Base-by-base conservation (phyloP, 139 green algal genomes). In the Edaphochlamys debaryana region DNA sequence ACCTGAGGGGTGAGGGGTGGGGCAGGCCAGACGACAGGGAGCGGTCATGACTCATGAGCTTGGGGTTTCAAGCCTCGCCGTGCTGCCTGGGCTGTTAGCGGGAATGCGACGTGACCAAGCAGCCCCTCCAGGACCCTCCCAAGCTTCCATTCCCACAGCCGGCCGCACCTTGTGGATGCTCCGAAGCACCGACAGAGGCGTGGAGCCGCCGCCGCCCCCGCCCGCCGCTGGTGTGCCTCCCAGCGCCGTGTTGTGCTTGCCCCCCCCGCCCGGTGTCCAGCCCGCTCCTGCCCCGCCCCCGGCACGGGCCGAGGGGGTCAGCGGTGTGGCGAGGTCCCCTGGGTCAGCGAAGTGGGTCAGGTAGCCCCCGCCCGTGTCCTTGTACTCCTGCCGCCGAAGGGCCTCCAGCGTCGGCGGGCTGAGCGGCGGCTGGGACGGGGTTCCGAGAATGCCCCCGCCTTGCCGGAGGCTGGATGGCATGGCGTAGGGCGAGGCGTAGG, bases 291-390 rank as follows among this genome's bases (percentile, higher is more conserved):
- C 15, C 29, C n/a, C 70, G 23, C 48, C 70, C 19, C 11, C 66
- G 15, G 34, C 36, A 11, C 66, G 36, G 66, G 30, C 30, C 29
- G n/a, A n/a, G n/a, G 66, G 11, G 36, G 0, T 19, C 34, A 30
- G 37, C 56, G 71, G 52, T 3, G 71, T 52, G 3, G 36, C 63
- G 25, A 79, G 32, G 20, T 79, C 34, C 36, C 34, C 22, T 30
- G 73, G 73, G 37, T 80, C 73, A 25, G 38, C 56, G n/a, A 45
- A 80, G 38, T 80, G 73, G 56, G 73, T 80, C 25, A 69, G 27
- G 73, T 70, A 80, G 56, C 73, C 73, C 38, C 73, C 73, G 27
- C 73, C 73, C 8, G 73, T 80, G 36, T 80, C 73, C 37, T 69
- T 30, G 8, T 27, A 20, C 29, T 80, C 73, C 58, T 42, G 56